Base-by-base conservation (phyloP, 768 basidiomycete species). In the Tylopilus plumbeoviolaceoides region DNA sequence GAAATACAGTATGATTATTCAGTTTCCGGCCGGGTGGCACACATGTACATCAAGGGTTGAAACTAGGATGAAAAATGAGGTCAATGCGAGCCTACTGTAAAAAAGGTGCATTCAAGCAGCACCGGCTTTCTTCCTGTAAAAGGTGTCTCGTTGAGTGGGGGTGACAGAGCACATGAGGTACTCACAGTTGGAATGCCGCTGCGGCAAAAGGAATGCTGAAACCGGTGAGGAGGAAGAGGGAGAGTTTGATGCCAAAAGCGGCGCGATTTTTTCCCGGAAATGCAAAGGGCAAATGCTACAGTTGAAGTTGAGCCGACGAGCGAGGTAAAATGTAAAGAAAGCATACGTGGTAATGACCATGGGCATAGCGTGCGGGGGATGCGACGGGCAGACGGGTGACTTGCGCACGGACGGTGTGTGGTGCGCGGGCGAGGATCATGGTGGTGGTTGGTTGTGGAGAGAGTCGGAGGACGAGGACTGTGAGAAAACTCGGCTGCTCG, bases 141-240 rank as follows among this genome's bases (percentile, higher is more conserved):
- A 3, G 28, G 38, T 18, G 28, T n/a, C 38, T 15, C n/a, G 18
- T 31, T 62, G 42, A 60, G 59, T 14, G 15, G 18, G 30, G 28
- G 23, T 31, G 3, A 15, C 17, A 42, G 12, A 5, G 8, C 17
- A 6, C 21, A 15, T 1, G 27, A 38, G 36, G 46, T 17, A 73
- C 88, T 58, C 59, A 90, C 88, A 90, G 57, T 68, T 89, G 87
- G 63, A 76, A 81, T 36, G 63, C 67, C 5, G 80, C 72, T 6
- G 86, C 87, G 49, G 77, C 57, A 68, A 90, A 83, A 25, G 88
- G 88, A 56, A 89, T 79, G 51, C 77, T 67, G 67, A 88, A 87
- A 12, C 87, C 88, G 12, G 72, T 54, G 14, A 66, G 44, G 50
- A 90, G 74, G 68, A 62, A 73, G 47, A 55, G 56, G 25, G 61